A percentile compares a stretch with the other conserved stretches of the same genome.
phyloP scores from a whole-genome alignment of 495 filamentous ascomycete genomes.

The Trichoderma orchidacearum region DNA sequence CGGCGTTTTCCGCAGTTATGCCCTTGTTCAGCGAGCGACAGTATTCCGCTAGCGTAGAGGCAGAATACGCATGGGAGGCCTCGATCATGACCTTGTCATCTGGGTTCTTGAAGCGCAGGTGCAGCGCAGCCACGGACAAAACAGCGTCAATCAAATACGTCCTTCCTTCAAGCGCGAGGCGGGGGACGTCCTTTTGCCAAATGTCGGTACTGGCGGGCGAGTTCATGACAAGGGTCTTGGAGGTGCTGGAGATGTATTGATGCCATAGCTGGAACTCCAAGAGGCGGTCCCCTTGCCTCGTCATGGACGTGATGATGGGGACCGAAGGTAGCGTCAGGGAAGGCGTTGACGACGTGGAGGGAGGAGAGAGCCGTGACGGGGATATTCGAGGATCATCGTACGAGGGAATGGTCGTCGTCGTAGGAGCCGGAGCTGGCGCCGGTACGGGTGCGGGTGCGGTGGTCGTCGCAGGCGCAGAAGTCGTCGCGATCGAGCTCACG shows the following conservation, averaged over 20 bases:
- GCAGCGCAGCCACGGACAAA: slow-evolving; percentile 41
- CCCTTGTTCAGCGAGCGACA: slow-evolving; percentile 32
- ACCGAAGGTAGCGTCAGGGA: slow-evolving; percentile 3
- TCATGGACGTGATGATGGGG: slow-evolving; percentile 13
- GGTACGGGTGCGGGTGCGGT: slow-evolving; percentile 4
- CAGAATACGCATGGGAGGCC: slow-evolving; percentile 44
- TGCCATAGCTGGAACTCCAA: slow-evolving; percentile 41
- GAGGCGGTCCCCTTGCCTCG: slow-evolving; percentile 27
- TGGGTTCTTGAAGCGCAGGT: slow-evolving; percentile 32
- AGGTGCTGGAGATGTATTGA: slow-evolving; percentile 38
- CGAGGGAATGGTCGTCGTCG: slow-evolving; percentile 11
- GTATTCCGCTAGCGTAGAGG: slow-evolving; percentile 40
- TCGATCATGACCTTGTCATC: slow-evolving; percentile 37
- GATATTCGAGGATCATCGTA: background rate
- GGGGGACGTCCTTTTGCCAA: slow-evolving; percentile 41
- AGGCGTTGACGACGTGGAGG: background rate
- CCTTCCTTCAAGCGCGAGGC: slow-evolving; percentile 36
- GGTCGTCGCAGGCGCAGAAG: background rate
- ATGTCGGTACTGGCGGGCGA: slow-evolving; percentile 32
- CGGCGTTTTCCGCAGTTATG: slow-evolving; percentile 36
- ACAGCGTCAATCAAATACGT: slow-evolving; percentile 41
- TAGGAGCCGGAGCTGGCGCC: slow-evolving; percentile 1
- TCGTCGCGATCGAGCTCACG: background rate
- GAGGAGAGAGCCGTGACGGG: background rate
- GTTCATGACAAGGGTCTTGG: slow-evolving; percentile 35